Evolutionary conservation across 2,329 filamentous ascomycete genomes (phyloP).

Genomic region (Hypoxylon sp.): DNA sequence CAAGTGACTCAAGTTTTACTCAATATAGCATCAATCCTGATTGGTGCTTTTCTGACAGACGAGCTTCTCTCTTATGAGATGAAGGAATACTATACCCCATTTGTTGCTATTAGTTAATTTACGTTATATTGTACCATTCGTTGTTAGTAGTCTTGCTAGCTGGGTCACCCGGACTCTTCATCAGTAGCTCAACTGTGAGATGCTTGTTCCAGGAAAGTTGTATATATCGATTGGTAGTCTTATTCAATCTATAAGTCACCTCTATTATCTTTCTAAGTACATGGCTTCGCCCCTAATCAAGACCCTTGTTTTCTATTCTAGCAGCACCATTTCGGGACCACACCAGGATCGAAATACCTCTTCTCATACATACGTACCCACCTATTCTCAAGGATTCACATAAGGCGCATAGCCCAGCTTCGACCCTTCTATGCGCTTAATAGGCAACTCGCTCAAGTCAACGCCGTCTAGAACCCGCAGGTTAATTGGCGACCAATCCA

Average conservation of each 20-base stretch:
- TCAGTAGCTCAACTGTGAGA: neutral
- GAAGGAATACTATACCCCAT: too few species aligned
- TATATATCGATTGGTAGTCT: too few species aligned
- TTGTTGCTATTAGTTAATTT: too few species aligned
- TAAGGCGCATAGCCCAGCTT: constrained; percentile 52
- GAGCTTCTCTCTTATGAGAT: neutral
- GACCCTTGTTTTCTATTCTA: neutral
- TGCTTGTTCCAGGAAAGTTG: neutral
- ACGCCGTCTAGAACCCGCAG: constrained; percentile 58
- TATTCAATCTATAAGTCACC: neutral
- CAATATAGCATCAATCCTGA: too few species aligned
- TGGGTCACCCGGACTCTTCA: too few species aligned
- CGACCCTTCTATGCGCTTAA: constrained; percentile 49
- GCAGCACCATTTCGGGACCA: neutral
- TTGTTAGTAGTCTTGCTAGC: too few species aligned
- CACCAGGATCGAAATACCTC: neutral
- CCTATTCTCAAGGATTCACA: constrained; percentile 57
- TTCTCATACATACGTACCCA: neutral
- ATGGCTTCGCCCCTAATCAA: neutral
- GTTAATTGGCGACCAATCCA: constrained; percentile 56
- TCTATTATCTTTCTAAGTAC: neutral
- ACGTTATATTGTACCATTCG: too few species aligned
- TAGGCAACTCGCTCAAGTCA: constrained; percentile 53
- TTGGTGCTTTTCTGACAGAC: neutral
- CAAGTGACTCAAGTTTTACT: too few species aligned